Evolutionary conservation across 441 rosid species (phyloP).

Genomic region (Iberis amara): DNA sequence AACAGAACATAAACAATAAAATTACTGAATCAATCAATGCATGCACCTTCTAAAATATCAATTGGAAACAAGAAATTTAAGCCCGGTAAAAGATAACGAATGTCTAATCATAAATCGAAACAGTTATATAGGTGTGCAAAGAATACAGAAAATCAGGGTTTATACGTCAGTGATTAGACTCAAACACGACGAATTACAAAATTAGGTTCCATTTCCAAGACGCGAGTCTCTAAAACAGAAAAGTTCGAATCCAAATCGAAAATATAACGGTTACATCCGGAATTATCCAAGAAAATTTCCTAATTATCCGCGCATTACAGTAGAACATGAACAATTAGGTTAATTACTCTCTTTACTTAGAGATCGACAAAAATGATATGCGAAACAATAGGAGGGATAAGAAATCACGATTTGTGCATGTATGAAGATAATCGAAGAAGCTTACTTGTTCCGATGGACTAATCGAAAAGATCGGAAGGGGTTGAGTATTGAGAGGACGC

Average conservation of each 20-base stretch:
- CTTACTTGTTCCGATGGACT: conserved; percentile 7
- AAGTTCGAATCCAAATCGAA: conserved; percentile 6
- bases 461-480: neutral
- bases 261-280: neutral
- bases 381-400: neutral
- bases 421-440: neutral
- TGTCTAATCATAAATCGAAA: too few species aligned
- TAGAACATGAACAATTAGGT: neutral
- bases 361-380: neutral
- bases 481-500: conserved; percentile 7
- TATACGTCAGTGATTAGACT: conserved; percentile 8
- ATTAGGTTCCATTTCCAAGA: neutral
- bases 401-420: neutral
- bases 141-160: conserved; percentile 14
- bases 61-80: neutral
- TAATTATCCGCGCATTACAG: conserved; percentile 2
- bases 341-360: neutral
- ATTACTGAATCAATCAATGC: neutral
- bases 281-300: neutral
- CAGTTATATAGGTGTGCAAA: neutral
- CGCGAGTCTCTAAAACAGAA: neutral
- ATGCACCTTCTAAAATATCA: neutral
- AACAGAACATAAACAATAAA: too few species aligned
- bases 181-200: conserved; percentile 3
- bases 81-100: neutral